Base-by-base conservation (phyloP, 202 grass and related monocot species). In the Zizania palustris region DNA sequence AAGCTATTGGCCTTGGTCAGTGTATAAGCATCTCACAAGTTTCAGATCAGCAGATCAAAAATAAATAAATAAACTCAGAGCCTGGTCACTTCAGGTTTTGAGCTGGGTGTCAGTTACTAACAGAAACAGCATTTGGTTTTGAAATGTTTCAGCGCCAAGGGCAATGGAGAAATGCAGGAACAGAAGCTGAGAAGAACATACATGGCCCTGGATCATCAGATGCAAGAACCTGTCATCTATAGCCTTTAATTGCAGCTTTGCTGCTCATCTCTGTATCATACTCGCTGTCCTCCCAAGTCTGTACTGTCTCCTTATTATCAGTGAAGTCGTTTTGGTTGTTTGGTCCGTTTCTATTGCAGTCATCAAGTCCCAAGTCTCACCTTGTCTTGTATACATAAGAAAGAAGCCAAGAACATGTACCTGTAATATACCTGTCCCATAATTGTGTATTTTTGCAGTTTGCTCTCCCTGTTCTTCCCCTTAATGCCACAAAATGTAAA, bases 131-230 rank as follows among this genome's bases (percentile, higher is more conserved):
- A 19, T 22, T 49, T 7, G 14, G 2, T 65, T 37, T 58, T 69
- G 42, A 50, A 43, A 21, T 21, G 36, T 85, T 74, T 65, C 87
- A 96, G 92, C 92, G 58, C 92, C 92, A 68, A 96, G 87, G 77
- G 84, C 89, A 63, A 90, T 87, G 89, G 92, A 96, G 83, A 96
- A 96, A 82, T 89, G 86, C 86, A 92, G 90, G 87, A 96, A 84
- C 82, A 85, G 82, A 74, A 87, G 84, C 78, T 96, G 71, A 96
- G 73, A 45, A 80, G 45, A 85, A 28, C 28, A 2, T 28, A 28
- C 28, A 2, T 28, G 28, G 28, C 28, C 28, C 28, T 50, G 77
- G 53, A 33, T 35, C 15, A 69, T 54, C 51, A 28, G 43, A 77
- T 67, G 77, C 77, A 69, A 70, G 46, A 57, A 60, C 37, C 77